A percentile compares a stretch with the other conserved stretches of the same genome.
Evolutionary conservation across 495 filamentous ascomycete species (phyloP).

Genomic region (Aspergillus wentii): DNA sequence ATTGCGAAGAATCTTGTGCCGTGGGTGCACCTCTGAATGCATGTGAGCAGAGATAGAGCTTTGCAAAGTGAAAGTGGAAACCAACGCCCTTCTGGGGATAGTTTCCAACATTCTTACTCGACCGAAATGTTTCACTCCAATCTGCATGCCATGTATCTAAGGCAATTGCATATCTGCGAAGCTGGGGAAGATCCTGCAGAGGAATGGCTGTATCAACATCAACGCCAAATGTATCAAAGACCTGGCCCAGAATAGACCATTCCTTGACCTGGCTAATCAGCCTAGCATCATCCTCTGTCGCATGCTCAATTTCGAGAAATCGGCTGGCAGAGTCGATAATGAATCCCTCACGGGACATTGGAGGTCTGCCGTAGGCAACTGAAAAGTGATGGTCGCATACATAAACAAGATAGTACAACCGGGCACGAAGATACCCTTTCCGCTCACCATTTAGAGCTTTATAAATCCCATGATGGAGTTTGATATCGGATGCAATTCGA

Average conservation of each 20-base stretch:
- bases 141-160: constrained; percentile 29
- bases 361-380: constrained; percentile 26
- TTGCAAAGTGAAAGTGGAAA: constrained; percentile 26
- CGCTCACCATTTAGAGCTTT: constrained; percentile 24
- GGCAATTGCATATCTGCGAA: constrained; percentile 21
- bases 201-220: constrained; percentile 28
- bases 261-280: constrained; percentile 32
- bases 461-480: constrained; percentile 27
- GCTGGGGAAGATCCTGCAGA: constrained; percentile 14
- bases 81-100: constrained; percentile 27
- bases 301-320: constrained; percentile 22
- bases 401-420: constrained; percentile 31
- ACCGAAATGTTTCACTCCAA: constrained; percentile 23
- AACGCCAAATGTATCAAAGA: constrained; percentile 35
- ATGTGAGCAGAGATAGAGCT: constrained; percentile 33
- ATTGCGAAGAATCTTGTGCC: constrained; percentile 3
- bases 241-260: constrained; percentile 25
- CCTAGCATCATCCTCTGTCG: constrained; percentile 28
- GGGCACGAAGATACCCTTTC: constrained; percentile 19
- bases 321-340: constrained; percentile 16
- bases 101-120: constrained; percentile 22
- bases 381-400: constrained; percentile 36
- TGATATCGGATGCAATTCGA: constrained; percentile 21
- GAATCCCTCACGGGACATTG: constrained; percentile 28
- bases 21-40: constrained; percentile 22